Evolutionary conservation across 768 basidiomycete species (phyloP).

Genomic region (Boletus rufocinnamomeus): DNA sequence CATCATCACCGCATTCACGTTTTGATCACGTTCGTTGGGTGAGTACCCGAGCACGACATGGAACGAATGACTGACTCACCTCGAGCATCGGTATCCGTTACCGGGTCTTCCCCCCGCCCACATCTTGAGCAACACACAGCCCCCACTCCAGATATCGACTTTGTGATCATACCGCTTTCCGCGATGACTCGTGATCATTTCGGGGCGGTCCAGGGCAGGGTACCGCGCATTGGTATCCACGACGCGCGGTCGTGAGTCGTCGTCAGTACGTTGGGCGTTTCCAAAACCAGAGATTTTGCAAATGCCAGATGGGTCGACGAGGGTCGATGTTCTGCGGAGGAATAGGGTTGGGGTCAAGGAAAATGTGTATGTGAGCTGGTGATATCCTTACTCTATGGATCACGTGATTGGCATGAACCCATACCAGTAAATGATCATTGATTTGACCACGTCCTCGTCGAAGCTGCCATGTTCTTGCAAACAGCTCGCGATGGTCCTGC

Average conservation of each 20-base stretch:
- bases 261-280: slow-evolving; percentile 87
- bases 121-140: slow-evolving; percentile 96
- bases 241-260: slow-evolving; percentile 75
- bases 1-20: not conserved
- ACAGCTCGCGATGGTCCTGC: slow-evolving; percentile 86
- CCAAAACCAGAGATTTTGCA: slow-evolving; percentile 98
- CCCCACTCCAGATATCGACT: slow-evolving; percentile 95
- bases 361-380: not conserved
- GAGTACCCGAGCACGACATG: not conserved
- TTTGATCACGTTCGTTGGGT: not conserved
- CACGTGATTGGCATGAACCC: slow-evolving; percentile 87
- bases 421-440: slow-evolving; percentile 79
- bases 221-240: slow-evolving; percentile 90
- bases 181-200: slow-evolving; percentile 77
- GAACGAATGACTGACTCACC: slow-evolving; percentile 39
- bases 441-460: slow-evolving; percentile 83
- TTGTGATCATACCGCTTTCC: slow-evolving; percentile 86
- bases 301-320: slow-evolving; percentile 81
- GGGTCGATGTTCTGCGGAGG: slow-evolving; percentile 79
- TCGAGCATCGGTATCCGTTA: slow-evolving; percentile 85
- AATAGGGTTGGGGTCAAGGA: not conserved
- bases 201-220: slow-evolving; percentile 98
- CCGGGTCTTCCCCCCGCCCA: slow-evolving; percentile 87
- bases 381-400: slow-evolving; percentile 71
- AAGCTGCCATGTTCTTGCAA: slow-evolving; percentile 87